Conservation (phyloP, 805 yeast species). For the Ogataea ramenticola region DNA sequence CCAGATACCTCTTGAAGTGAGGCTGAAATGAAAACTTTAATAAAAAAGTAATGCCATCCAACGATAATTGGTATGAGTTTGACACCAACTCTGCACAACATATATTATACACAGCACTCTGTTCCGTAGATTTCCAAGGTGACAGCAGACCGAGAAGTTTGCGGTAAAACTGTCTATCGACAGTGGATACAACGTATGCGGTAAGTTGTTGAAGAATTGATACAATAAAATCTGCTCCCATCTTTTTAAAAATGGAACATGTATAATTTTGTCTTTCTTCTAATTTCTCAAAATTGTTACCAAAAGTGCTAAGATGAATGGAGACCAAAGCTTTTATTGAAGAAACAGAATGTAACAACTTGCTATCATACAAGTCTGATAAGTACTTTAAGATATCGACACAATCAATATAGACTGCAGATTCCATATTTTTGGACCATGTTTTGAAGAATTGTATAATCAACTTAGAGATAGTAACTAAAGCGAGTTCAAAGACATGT, state of each 20-base stretch:
- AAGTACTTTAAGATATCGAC: conserved; percentile 43
- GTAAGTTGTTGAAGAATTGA: too few relatives aligned
- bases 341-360: conserved; percentile 31
- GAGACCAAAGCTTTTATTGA: background rate
- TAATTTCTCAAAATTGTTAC: background rate
- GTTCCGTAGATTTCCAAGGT: too few relatives aligned
- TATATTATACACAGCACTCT: too few relatives aligned
- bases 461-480: conserved; percentile 27
- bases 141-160: too few relatives aligned
- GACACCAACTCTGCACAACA: too few relatives aligned
- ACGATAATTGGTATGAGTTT: too few relatives aligned
- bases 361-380: conserved; percentile 30
- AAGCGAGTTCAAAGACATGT: conserved; percentile 35
- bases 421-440: conserved; percentile 21
- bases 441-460: conserved; percentile 17
- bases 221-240: too few relatives aligned
- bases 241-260: too few relatives aligned
- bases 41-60: background rate
- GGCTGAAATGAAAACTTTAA: conserved; percentile 25
- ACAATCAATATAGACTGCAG: conserved; percentile 32
- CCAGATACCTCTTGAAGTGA: conserved; percentile 25
- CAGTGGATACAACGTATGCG: too few relatives aligned
- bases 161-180: too few relatives aligned
- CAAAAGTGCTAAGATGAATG: too few relatives aligned
- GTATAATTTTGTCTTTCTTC: background rate